These are phyloP conservation scores for Coemansia sp. DNA, from an alignment of 192 early-diverging fungal genomes.

Conservation along the genomic window DNA sequence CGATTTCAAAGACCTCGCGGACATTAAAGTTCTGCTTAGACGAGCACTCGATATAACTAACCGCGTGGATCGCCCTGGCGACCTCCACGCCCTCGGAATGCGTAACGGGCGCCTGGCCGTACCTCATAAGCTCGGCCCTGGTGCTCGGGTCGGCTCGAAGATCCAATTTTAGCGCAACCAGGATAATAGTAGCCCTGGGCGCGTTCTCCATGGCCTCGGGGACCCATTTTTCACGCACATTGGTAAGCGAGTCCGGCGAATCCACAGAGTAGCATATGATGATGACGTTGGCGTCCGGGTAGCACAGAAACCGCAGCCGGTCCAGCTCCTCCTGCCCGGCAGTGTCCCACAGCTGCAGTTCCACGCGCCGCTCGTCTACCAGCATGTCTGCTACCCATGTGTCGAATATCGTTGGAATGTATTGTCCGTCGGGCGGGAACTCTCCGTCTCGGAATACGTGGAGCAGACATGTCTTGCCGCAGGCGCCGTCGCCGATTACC, in stretches of 20 bases:
- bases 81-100: conserved; percentile 63
- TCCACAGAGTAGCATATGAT: conserved; percentile 90
- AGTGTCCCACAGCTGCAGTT: conserved; percentile 95
- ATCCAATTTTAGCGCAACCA: conserved; percentile 49
- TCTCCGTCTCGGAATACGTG: conserved; percentile 79
- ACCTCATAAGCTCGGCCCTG: conserved; percentile 32
- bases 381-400: conserved; percentile 92
- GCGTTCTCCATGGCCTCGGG: conserved; percentile 27
- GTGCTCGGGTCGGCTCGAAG: conserved; percentile 26
- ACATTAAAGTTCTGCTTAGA: conserved; percentile 55
- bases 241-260: conserved; percentile 79
- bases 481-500: conserved; percentile 89
- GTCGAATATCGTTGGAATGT: conserved; percentile 93
- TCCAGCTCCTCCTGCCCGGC: conserved; percentile 97
- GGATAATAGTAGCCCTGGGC: conserved; percentile 15
- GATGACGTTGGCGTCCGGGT: conserved; percentile 89
- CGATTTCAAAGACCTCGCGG: conserved; percentile 58
- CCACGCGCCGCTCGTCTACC: conserved; percentile 82
- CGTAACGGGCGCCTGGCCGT: conserved; percentile 43
- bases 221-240: conserved; percentile 59
- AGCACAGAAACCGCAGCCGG: conserved; percentile 87
- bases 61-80: conserved; percentile 69
- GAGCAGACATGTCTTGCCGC: conserved; percentile 86
- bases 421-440: conserved; percentile 65
- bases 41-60: conserved; percentile 83